Conservation (phyloP, 371 early-diverging fungal genomes). For the Mucor saturninus region DNA sequence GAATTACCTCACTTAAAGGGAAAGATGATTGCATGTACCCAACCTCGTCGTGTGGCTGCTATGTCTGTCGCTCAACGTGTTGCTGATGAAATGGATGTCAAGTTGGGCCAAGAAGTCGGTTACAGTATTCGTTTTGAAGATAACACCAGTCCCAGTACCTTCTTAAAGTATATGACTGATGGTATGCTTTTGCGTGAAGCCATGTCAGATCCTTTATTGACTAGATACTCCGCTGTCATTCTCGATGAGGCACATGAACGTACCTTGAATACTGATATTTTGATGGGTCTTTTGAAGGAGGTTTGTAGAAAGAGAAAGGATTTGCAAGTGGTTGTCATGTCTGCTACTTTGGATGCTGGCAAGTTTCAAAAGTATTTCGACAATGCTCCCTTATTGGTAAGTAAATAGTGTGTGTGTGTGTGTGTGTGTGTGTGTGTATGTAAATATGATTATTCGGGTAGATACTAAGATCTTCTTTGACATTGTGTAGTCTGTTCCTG, state of each 20-base stretch:
- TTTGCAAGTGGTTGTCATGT: conserved; percentile 73
- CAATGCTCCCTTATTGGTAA: conserved; percentile 53
- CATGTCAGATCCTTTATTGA: conserved; percentile 60
- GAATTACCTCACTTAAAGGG: conserved; percentile 89
- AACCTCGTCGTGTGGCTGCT: conserved; percentile 93
- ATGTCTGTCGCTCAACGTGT: conserved; percentile 85
- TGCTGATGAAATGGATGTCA: conserved; percentile 47
- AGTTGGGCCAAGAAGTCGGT: conserved; percentile 71
- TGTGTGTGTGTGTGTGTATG: background rate
- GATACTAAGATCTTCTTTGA: background rate
- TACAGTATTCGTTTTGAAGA: conserved; percentile 78
- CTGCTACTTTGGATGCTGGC: conserved; percentile 79
- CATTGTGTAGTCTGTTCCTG: conserved; percentile 70
- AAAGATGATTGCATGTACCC: conserved; percentile 89
- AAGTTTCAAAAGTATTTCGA: conserved; percentile 69
- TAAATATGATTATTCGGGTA: background rate
- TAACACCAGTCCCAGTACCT: conserved; percentile 19
- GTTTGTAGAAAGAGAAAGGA: conserved; percentile 57
- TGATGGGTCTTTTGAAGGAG: conserved; percentile 28
- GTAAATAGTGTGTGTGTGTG: conserved; percentile 3
- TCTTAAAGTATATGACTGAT: conserved; percentile 27
- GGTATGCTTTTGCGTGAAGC: conserved; percentile 74
- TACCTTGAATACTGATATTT: conserved; percentile 53
- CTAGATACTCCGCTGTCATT: conserved; percentile 65
- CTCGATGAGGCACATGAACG: conserved; percentile 84